Evolutionary conservation across 768 basidiomycete species (phyloP), one percentile per base, ranked within the genome.

Genomic region (Rhodotorula sphaerocarpa): DNA sequence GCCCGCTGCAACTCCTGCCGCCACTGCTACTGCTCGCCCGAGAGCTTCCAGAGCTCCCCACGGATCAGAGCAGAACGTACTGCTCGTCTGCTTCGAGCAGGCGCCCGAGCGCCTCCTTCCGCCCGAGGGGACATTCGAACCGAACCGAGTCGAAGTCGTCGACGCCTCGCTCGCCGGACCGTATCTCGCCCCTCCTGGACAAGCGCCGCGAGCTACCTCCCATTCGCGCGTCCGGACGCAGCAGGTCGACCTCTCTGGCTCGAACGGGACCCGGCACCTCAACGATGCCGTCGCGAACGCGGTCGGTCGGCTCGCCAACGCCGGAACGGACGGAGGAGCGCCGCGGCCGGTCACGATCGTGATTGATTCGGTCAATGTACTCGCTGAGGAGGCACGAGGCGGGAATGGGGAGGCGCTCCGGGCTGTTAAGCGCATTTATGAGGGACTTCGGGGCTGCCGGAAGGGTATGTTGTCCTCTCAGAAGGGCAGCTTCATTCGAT

Each of bases 301-400:
- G 9, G 16, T 39, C 36, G 10, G 9, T 16, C 36, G 9, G 10
- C 36, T 39, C 36, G 36, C 16, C 4, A 4, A 18, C 5, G 15
- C 34, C 12, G 23, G 18, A n/a, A 27, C 23, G 15, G 25, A 62
- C 36, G 47, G 25, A 34, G 21, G n/a, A 31, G 47, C n/a, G n/a
- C n/a, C n/a, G n/a, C 42, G 7, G 12, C 33, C 42, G 6, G 43
- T 61, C 18, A 34, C 55, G 21, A 46, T 68, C 30, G 67, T 60
- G n/a, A 20, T 68, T 1, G 67, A 68, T 25, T 52, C 55, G 21
- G 59, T 51, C 18, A 50, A 63, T 6, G 52, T 33, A 15, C 43
- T 68, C 9, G 59, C 42, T 4, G 59, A 68, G 10, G 47, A 54
- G 52, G 4, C 42, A 10, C 36, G 42, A 1, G 28, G 21, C 9